These are phyloP conservation scores for Tylopilus subfusipes DNA, from an alignment of 768 basidiomycete species.

Conservation along the genomic window DNA sequence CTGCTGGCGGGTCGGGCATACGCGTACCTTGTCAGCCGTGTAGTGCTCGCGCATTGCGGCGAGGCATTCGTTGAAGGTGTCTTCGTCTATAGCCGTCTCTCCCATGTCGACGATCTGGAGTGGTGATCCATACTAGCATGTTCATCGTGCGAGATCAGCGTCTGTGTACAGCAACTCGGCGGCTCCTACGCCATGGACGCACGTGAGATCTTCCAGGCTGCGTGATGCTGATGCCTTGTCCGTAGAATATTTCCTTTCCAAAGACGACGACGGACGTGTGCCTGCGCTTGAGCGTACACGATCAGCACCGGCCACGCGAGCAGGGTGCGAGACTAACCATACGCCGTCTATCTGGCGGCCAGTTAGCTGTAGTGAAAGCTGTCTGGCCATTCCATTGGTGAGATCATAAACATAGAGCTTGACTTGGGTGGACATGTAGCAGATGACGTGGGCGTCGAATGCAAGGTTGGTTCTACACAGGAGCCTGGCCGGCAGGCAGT, in stretches of 20 bases:
- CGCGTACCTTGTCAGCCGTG: constrained; percentile 80
- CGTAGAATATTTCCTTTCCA: constrained; percentile 85
- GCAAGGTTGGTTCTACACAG: neutral
- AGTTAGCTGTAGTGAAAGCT: constrained; percentile 74
- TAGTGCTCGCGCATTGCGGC: constrained; percentile 72
- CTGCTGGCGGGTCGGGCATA: too few species aligned
- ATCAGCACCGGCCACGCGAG: constrained; percentile 6
- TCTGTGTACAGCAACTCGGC: neutral
- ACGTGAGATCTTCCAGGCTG: constrained; percentile 81
- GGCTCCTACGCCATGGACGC: constrained; percentile 26
- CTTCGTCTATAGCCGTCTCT: constrained; percentile 75
- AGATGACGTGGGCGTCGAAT: neutral
- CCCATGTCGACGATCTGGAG: constrained; percentile 71
- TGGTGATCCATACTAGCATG: constrained; percentile 80
- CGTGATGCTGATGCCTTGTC: constrained; percentile 75
- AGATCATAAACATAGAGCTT: constrained; percentile 90
- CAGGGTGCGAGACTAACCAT: constrained; percentile 51
- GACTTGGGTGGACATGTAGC: constrained; percentile 42
- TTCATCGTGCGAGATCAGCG: neutral
- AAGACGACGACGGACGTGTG: constrained; percentile 91
- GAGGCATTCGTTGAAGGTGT: constrained; percentile 84
- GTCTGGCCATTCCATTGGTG: constrained; percentile 78
- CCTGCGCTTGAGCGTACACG: constrained; percentile 41
- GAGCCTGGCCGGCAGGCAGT: constrained; percentile 2
- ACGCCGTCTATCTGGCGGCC: constrained; percentile 92